A percentile compares a stretch with the other conserved stretches of the same genome.
These are phyloP conservation scores for Citrullus mucosospermus DNA, from an alignment of 306 rosid genomes.

Conservation along the genomic window DNA sequence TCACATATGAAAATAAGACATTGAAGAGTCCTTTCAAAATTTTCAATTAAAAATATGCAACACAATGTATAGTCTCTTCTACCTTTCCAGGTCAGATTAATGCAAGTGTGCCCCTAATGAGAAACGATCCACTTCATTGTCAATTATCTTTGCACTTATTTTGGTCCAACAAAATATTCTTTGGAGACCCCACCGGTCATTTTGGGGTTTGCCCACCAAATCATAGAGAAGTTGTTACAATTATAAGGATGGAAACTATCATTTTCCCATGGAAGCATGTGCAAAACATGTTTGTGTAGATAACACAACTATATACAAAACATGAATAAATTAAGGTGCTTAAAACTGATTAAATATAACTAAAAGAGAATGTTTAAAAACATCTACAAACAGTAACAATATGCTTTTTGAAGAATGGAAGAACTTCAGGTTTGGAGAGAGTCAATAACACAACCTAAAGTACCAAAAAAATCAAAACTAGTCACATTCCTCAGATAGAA, in stretches of 20 bases:
- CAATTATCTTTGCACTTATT: conserved; percentile 23
- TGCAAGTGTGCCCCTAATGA: background rate
- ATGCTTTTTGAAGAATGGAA: background rate
- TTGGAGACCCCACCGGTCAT: conserved; percentile 18
- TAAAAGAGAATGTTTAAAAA: background rate
- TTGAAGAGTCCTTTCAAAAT: conserved; percentile 6
- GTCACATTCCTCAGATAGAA: conserved; percentile 1
- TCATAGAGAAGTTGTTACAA: conserved; percentile 10
- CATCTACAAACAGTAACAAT: background rate
- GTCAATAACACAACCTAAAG: background rate
- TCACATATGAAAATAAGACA: background rate
- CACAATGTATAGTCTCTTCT: conserved; percentile 3
- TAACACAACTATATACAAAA: background rate
- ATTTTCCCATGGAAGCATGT: conserved; percentile 21
- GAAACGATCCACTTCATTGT: conserved; percentile 18
- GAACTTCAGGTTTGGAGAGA: background rate
- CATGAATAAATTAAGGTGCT: background rate
- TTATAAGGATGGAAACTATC: conserved; percentile 16
- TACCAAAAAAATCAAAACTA: conserved; percentile 9
- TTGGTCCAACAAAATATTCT: conserved; percentile 13
- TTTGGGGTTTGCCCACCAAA: conserved; percentile 14
- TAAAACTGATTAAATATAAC: conserved; percentile 18
- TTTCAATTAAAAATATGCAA: background rate
- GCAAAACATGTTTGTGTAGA: conserved; percentile 23
- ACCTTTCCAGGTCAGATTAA: conserved; percentile 3